Base-by-base conservation (phyloP, 2,329 filamentous ascomycete genomes). In the Penicillium sp. region DNA sequence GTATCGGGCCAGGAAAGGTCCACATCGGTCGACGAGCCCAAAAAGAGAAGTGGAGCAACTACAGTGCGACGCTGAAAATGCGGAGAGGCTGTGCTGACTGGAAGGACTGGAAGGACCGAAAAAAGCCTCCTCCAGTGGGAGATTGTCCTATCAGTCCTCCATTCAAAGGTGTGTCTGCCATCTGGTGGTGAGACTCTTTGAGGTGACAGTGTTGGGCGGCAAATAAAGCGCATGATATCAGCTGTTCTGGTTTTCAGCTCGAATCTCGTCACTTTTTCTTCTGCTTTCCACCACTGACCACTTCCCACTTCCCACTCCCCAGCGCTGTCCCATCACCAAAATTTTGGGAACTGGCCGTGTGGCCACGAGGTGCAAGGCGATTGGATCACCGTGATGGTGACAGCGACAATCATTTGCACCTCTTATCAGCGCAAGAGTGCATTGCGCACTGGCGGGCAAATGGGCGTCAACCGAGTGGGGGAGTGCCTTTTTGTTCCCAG, bases 331-430 rank as follows among this genome's bases (percentile, higher is more conserved):
- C 47, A 48, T 34, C 0, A 25, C 49, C 52, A 41, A 54, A 53
- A 57, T 52, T 34, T 47, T 39, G 47, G 59, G 51, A 15, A 45
- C 45, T 45, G 34, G 42, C 55, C 52, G 55, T 62, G 62, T 68
- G 62, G 62, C 66, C 66, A 65, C 65, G 64, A 66, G 65, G 62
- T 57, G 54, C 52, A 61, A 54, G 17, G 38, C 51, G 54, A 68
- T 68, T 68, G 66, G 65, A 54, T 53, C 54, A 61, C 11, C n/a
- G 39, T 49, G 59, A 64, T 61, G 60, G 59, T 68, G 66, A 66
- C 65, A 67, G 65, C 63, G 66, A 57, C 57, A 64, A 68, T 65
- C 65, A 66, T 51, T 62, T 58, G 47, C 59, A 63, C 59, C 60
- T 65, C 63, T 68, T 65, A 67, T 67, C 65, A 61, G 55, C 34